phyloP scores from a whole-genome alignment of 2,329 filamentous ascomycete genomes.

The Gaeumannomyces sp. region DNA sequence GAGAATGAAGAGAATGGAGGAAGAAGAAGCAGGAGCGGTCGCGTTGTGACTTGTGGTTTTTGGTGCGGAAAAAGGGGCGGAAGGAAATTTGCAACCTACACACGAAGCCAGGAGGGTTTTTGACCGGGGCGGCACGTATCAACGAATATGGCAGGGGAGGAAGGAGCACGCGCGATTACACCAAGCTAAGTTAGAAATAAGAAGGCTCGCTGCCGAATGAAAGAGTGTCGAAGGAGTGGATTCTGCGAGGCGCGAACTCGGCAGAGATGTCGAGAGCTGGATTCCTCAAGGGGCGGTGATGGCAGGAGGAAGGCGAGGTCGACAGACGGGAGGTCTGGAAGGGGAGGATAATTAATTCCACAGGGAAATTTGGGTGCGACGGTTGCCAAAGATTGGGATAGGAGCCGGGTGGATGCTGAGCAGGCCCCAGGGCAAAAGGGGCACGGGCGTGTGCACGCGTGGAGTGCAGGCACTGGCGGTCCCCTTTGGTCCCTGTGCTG shows the following conservation, averaged over 20 bases:
- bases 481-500: constrained; percentile 7
- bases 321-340: background rate
- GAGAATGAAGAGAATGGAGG: background rate
- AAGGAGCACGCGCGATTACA: background rate
- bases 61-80: background rate
- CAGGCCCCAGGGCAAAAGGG: constrained; percentile 10
- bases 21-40: background rate
- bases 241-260: constrained; percentile 3
- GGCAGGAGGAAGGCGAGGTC: constrained; percentile 4
- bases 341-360: constrained; percentile 8
- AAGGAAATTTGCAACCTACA: constrained; percentile 4
- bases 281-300: background rate
- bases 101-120: background rate
- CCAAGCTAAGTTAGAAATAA: background rate
- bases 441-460: constrained; percentile 11
- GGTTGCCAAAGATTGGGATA: constrained; percentile 12
- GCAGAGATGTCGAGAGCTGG: background rate
- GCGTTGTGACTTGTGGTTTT: constrained; percentile 1
- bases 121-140: background rate
- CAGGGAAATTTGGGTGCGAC: constrained; percentile 15
- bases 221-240: background rate
- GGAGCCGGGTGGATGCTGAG: constrained; percentile 3
- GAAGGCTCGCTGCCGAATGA: background rate
- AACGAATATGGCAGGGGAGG: background rate
- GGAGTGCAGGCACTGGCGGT: constrained; percentile 11